Base-by-base conservation (phyloP, 257 asterid species). In the Echites panduratus region DNA sequence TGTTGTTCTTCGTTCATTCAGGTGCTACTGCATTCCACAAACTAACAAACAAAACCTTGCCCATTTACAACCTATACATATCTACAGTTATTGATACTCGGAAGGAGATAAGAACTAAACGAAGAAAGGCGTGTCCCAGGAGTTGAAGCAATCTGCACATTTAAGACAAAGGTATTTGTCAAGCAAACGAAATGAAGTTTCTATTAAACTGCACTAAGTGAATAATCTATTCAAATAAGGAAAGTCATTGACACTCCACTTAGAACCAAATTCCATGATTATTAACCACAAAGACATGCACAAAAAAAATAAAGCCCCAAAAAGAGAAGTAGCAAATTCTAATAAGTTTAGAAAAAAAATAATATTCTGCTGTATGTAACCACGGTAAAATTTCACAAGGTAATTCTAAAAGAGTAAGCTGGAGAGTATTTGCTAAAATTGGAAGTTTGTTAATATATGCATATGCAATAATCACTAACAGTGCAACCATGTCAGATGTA, bases 1-100 rank as follows among this genome's bases (percentile, higher is more conserved):
- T 24, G 13, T n/a, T n/a, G 24, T 26, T 44, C 13, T 49, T 41
- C 53, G 27, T 66, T 24, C 68, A 53, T 14, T 50, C 52, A 53
- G 29, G 59, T 41, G 49, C 48, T 54, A 24, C 32, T 32, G 17
- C 64, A 76, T 14, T 44, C 41, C 75, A 77, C 66, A 63, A 66
- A 17, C 65, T 56, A 75, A 9, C 67, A 58, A 24, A 52, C 82
- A 80, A 71, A 72, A 61, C n/a, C 56, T 66, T 69, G 63, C 49
- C 69, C 77, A 78, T 80, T 72, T 83, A 80, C 81, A 78, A n/a
- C 50, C 73, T 71, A 76, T 27, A 73, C 57, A 72, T 78, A 71
- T 65, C 45, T 71, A 73, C 74, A 71, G 44, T 52, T 71, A 49
- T 52, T 58, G 45, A 49, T 54, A 41, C 49, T 76, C 70, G 74